Evolutionary conservation across 2,329 filamentous ascomycete species (phyloP).

Genomic region (Pseudogymnoascus sp.): DNA sequence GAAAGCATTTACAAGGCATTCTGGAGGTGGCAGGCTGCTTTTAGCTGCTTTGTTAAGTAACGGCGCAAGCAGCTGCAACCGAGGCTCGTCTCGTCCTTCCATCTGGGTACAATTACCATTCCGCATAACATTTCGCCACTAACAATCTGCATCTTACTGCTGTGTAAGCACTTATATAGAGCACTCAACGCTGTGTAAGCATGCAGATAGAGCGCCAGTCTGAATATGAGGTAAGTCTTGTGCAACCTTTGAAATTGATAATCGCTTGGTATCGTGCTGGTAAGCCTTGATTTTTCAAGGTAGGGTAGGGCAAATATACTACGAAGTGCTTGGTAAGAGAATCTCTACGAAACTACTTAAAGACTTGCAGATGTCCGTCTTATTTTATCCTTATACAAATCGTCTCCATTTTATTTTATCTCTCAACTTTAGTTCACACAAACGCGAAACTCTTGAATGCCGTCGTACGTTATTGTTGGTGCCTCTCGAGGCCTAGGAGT

Average conservation of each 20-base stretch:
- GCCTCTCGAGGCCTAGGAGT: not conserved
- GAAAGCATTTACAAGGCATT: not conserved
- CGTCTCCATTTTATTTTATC: not conserved
- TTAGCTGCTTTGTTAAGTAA: not conserved
- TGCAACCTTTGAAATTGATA: not conserved
- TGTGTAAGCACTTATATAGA: not conserved
- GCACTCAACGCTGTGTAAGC: not conserved
- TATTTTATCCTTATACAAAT: not conserved
- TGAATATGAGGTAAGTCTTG: not conserved
- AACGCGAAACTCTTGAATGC: not conserved
- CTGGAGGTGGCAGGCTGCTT: not conserved
- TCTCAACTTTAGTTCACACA: not conserved
- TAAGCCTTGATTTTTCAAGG: not conserved
- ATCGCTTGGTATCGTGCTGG: not conserved
- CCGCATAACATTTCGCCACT: not conserved
- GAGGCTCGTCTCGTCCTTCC: constrained; percentile 5
- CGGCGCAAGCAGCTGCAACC: not conserved
- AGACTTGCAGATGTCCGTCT: not conserved
- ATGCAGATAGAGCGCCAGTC: not conserved
- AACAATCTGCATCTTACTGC: not conserved
- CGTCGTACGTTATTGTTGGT: constrained; percentile 8
- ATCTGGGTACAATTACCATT: not conserved
- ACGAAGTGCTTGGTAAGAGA: constrained; percentile 1
- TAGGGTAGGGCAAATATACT: not conserved
- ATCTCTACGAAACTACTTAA: not conserved